These are phyloP conservation scores for Plectosphaerella plurivora DNA, from an alignment of 2,329 filamentous ascomycete genomes.

Conservation along the genomic window DNA sequence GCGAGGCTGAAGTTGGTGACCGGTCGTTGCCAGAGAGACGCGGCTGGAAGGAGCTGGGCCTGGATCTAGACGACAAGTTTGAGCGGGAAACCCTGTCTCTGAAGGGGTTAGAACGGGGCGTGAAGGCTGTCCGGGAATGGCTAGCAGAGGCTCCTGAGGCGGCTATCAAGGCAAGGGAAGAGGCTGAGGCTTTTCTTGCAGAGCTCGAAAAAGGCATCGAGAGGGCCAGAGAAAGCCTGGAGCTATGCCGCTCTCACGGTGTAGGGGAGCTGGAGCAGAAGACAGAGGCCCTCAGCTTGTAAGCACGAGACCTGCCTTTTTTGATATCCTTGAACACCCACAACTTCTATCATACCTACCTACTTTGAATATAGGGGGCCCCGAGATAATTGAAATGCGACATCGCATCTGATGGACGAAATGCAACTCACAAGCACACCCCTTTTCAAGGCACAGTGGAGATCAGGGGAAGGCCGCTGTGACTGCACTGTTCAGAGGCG, in stretches of 20 bases:
- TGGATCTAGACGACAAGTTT: neutral
- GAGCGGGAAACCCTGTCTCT: neutral
- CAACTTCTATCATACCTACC: too few species aligned
- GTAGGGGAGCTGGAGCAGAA: too few species aligned
- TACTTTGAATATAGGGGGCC: too few species aligned
- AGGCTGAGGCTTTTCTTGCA: neutral
- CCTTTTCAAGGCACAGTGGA: too few species aligned
- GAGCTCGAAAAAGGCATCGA: neutral
- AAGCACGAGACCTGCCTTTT: too few species aligned
- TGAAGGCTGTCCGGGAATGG: neutral
- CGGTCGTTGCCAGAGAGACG: slow-evolving; percentile 1
- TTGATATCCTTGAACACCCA: too few species aligned
- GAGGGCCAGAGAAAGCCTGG: neutral
- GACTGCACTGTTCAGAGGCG: neutral
- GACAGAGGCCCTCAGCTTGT: too few species aligned
- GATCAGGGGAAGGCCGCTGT: too few species aligned
- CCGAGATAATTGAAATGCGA: too few species aligned
- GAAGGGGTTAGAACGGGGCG: neutral
- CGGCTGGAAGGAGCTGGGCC: neutral
- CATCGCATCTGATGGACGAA: too few species aligned
- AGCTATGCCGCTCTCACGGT: too few species aligned
- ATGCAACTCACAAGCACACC: too few species aligned
- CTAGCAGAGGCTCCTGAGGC: neutral
- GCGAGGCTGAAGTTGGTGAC: slow-evolving; percentile 2
- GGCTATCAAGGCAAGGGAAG: neutral